These are phyloP conservation scores for Clavariopsis aquatica DNA, from an alignment of 495 filamentous ascomycete species.

Conservation along the genomic window DNA sequence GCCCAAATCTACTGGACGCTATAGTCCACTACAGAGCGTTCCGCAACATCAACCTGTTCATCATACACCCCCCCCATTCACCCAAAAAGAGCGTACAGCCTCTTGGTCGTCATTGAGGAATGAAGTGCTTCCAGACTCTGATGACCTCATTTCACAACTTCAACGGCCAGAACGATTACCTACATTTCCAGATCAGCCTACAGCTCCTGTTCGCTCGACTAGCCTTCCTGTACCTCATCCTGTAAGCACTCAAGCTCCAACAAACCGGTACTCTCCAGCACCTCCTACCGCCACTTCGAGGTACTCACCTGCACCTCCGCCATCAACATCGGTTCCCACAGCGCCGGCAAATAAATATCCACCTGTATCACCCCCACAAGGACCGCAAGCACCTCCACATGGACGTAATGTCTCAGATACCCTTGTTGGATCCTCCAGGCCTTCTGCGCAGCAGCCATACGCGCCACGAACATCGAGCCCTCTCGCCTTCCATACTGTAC, in stretches of 20 bases:
- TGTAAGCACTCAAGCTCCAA: conserved; percentile 22
- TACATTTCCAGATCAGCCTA: conserved; percentile 52
- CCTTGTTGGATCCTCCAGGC: conserved; percentile 44
- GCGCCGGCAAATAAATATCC: conserved; percentile 30
- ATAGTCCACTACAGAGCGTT: conserved; percentile 50
- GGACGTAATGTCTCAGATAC: conserved; percentile 34
- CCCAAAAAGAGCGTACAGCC: conserved; percentile 32
- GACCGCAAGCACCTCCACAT: conserved; percentile 45
- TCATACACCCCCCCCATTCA: conserved; percentile 33
- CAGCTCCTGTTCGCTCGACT: conserved; percentile 23
- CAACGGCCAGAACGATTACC: conserved; percentile 55
- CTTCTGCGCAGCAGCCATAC: conserved; percentile 61
- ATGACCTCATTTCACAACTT: conserved; percentile 53
- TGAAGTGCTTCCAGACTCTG: conserved; percentile 39
- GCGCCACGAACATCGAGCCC: conserved; percentile 86
- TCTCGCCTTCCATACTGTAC: conserved; percentile 64
- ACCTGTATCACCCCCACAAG: conserved; percentile 42
- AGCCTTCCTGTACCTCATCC: conserved; percentile 37
- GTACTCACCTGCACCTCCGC: conserved; percentile 20
- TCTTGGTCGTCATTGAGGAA: conserved; percentile 39
- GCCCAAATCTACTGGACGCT: conserved; percentile 57
- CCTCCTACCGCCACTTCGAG: conserved; percentile 22
- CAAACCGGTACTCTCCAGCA: conserved; percentile 39
- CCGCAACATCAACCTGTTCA: conserved; percentile 28
- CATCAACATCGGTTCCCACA: conserved; percentile 6